A percentile compares a stretch with the other conserved stretches of the same genome.
phyloP scores from a whole-genome alignment of 2,329 filamentous ascomycete species.

The Myriosclerotinia scirpicola region DNA sequence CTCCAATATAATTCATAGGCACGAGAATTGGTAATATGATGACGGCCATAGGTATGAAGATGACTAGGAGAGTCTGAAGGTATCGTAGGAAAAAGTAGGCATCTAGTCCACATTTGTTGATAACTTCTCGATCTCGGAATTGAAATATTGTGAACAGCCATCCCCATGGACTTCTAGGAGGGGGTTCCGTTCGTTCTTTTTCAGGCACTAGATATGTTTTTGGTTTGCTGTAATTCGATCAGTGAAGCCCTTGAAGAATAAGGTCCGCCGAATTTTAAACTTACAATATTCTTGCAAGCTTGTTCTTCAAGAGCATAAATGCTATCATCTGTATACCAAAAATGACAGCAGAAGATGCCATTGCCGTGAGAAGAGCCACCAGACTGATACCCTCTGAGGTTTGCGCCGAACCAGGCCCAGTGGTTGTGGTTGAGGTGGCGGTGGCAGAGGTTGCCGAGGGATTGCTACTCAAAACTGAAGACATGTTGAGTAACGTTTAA shows the following conservation, averaged over 20 bases:
- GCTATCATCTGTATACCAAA: slow-evolving; percentile 55
- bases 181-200: slow-evolving; percentile 75
- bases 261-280: slow-evolving; percentile 38
- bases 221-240: slow-evolving; percentile 59
- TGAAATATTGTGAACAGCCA: slow-evolving; percentile 60
- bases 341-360: slow-evolving; percentile 38
- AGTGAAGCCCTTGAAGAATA: slow-evolving; percentile 18
- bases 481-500: slow-evolving; percentile 20
- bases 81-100: slow-evolving; percentile 98
- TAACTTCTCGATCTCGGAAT: slow-evolving; percentile 75
- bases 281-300: slow-evolving; percentile 79
- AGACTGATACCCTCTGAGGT: slow-evolving; percentile 37
- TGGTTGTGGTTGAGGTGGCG: background rate
- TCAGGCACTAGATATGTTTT: slow-evolving; percentile 85
- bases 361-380: slow-evolving; percentile 39
- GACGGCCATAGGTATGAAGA: slow-evolving; percentile 80
- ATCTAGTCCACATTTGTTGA: slow-evolving; percentile 92
- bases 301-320: slow-evolving; percentile 77
- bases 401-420: slow-evolving; percentile 32
- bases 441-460: slow-evolving; percentile 13
- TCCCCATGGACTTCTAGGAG: slow-evolving; percentile 57
- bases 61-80: slow-evolving; percentile 79
- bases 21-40: slow-evolving; percentile 82
- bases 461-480: slow-evolving; percentile 9
- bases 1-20: slow-evolving; percentile 77